These are phyloP conservation scores for Epichloe baconii DNA, from an alignment of 2,329 filamentous ascomycete genomes.

Conservation along the genomic window DNA sequence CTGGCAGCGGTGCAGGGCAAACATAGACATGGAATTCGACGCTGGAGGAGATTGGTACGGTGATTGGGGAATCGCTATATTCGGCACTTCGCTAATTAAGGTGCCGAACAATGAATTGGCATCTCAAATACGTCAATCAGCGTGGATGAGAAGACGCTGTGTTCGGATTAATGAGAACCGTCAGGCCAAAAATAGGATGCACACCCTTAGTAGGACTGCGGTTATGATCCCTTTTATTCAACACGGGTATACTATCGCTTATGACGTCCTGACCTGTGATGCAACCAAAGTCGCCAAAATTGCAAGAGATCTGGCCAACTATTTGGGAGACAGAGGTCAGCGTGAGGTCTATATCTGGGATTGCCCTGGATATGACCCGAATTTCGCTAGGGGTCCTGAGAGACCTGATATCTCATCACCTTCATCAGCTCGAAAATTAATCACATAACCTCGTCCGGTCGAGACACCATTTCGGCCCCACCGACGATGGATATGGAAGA, in stretches of 20 bases:
- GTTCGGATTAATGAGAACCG: neutral
- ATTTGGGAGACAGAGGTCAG: neutral
- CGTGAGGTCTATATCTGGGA: slow-evolving; percentile 5
- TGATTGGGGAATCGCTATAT: neutral
- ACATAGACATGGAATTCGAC: neutral
- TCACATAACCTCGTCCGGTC: too few relatives aligned
- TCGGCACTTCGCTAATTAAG: neutral
- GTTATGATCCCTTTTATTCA: too few relatives aligned
- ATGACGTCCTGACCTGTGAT: too few relatives aligned
- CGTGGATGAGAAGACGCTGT: slow-evolving; percentile 9
- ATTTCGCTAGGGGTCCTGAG: neutral
- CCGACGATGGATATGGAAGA: too few relatives aligned
- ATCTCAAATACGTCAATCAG: slow-evolving; percentile 8
- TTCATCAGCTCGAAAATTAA: neutral
- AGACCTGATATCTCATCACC: neutral
- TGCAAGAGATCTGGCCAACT: neutral
- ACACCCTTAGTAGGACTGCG: too few relatives aligned
- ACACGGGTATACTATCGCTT: too few relatives aligned
- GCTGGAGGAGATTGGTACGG: neutral
- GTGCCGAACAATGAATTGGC: slow-evolving; percentile 3
- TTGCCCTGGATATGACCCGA: neutral
- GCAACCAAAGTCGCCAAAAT: neutral
- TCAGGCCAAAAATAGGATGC: too few relatives aligned
- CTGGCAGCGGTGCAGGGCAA: neutral
- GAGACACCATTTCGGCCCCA: too few relatives aligned